Evolutionary conservation across 257 asterid genomes (phyloP).

Genomic region (Solanum lycopersicoides): DNA sequence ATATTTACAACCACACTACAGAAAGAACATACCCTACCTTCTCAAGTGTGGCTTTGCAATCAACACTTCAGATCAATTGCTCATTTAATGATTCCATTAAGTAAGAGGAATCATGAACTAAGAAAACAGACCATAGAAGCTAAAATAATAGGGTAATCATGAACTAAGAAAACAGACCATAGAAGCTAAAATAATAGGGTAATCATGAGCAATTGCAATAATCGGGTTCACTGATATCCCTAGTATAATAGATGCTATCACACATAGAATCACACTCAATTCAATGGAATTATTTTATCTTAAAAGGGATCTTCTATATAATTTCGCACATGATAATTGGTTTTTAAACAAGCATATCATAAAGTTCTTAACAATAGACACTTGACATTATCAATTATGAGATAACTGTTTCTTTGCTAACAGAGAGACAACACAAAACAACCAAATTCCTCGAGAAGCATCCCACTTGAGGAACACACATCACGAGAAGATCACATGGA

Average conservation of each 20-base stretch:
- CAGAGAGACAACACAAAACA: not conserved
- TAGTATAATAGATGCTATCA: not conserved
- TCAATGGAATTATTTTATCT: not conserved
- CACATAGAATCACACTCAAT: not conserved
- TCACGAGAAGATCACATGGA: not conserved
- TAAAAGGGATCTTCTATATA: not conserved
- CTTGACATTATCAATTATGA: not conserved
- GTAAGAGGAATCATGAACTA: not conserved
- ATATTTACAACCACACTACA: not conserved
- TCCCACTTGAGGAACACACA: not conserved
- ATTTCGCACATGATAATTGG: not conserved
- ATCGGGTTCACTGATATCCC: not conserved
- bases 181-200: not conserved
- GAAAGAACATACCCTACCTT: not conserved
- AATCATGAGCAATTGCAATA: not conserved
- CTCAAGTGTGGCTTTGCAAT: not conserved
- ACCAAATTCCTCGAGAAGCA: not conserved
- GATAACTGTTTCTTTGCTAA: not conserved
- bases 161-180: too few species aligned
- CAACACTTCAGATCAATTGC: not conserved
- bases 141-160: not conserved
- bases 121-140: too few species aligned
- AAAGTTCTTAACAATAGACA: not conserved
- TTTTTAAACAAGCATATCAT: not conserved
- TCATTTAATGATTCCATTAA: not conserved